Percentiles rank a stretch among this genome's conserved stretches.
phyloP scores from a whole-genome alignment of 306 rosid species.

The Castanea sativa region DNA sequence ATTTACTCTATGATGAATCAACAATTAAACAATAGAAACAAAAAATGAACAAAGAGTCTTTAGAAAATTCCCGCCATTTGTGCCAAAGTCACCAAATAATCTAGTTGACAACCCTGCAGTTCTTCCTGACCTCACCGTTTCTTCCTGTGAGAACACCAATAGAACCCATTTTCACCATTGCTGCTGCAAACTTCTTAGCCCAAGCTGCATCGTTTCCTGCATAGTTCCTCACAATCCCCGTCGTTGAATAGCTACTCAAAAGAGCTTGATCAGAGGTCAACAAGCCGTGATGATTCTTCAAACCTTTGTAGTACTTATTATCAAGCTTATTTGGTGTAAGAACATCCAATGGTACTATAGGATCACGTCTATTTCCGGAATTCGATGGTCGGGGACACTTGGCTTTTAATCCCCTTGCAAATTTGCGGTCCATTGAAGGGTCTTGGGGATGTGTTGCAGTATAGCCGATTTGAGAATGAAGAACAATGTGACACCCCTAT shows the following conservation, averaged over 20 bases:
- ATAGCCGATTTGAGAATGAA: conserved; percentile 19
- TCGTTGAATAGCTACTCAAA: conserved; percentile 14
- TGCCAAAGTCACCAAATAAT: background rate
- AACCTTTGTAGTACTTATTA: conserved; percentile 13
- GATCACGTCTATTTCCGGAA: background rate
- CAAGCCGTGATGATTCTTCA: conserved; percentile 22
- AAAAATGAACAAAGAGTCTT: background rate
- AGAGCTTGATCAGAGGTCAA: conserved; percentile 32
- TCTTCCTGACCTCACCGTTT: conserved; percentile 34
- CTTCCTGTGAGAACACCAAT: conserved; percentile 10
- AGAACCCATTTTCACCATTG: conserved; percentile 42
- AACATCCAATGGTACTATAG: conserved; percentile 12
- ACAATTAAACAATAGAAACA: background rate
- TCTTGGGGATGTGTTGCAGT: conserved; percentile 28
- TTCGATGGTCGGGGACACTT: conserved; percentile 16
- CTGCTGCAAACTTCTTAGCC: conserved; percentile 31
- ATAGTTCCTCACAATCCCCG: conserved; percentile 19
- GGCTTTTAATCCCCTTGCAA: conserved; percentile 20
- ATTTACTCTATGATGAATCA: background rate
- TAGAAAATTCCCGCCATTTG: background rate
- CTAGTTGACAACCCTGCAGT: conserved; percentile 31
- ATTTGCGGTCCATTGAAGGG: conserved; percentile 29
- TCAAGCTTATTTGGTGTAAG: conserved; percentile 23
- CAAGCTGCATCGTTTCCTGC: conserved; percentile 17
- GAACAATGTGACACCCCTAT: conserved; percentile 38